Base-by-base conservation (phyloP, 1,284 basidiomycete genomes). In the Mycena citricolor region DNA sequence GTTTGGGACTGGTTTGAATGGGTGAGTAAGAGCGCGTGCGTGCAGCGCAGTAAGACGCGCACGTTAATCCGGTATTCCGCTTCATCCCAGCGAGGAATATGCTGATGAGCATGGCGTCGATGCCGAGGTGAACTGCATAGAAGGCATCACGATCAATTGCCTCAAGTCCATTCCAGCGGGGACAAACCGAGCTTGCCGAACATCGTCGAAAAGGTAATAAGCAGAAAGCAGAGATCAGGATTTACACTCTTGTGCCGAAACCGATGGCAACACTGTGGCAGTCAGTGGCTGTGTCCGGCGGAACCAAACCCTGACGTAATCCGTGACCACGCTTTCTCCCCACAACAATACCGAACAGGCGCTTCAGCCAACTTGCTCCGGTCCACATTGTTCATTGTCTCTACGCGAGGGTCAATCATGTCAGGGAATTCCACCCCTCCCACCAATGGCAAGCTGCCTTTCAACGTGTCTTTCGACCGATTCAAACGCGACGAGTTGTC, bases 51-150 rank as follows among this genome's bases (percentile, higher is more conserved):
- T 20, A 45, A 17, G 8, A 28, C 12, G 70, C 85, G 49, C 67
- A 89, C 87, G 88, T 88, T 52, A 92, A 63, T 26, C 88, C 88
- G 0, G 90, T 91, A 2, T 84, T 81, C 21, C 89, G 77, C 60
- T 79, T 84, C 48, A 92, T 66, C 10, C 89, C 90, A 8, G 89
- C 90, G 2, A 92, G 75, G 52, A 89, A 79, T 20, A 86, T 84
- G 47, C 79, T 83, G 52, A 92, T 69, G 54, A 92, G 71, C 35
- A 89, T 61, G 5, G 86, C 87, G 57, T 92, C 90, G 57, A 92
- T 62, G 47, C 82, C 80, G 48, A 86, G 67, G 58, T 84, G 89
- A n/a, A 85, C 73, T 64, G 81, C 64, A 54, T 65, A 28, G 6
- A 16, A 3, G 10, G 17, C 14, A 22, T 38, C 44, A 30, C 37